Percentiles rank a stretch among this genome's conserved stretches.
Evolutionary conservation across 352 stramenopile genomes (phyloP).

Genomic region (Pythium utonaiense): DNA sequence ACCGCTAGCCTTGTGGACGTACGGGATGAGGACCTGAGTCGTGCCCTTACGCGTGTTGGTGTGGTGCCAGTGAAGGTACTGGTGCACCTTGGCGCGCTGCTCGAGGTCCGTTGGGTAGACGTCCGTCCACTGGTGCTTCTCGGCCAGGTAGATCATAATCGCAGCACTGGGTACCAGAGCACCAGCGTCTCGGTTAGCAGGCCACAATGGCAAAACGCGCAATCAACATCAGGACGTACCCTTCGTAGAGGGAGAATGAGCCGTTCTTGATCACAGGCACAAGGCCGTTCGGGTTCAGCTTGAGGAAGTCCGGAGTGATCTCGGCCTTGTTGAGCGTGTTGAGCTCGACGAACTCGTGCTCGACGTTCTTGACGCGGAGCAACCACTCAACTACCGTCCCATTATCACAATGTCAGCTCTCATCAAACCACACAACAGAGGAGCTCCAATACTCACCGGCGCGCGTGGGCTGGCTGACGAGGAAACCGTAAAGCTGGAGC

Average conservation of each 20-base stretch:
- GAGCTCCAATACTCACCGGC: conserved; percentile 5
- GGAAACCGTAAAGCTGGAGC: conserved; percentile 19
- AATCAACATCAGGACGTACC: no score
- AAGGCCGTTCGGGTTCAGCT: conserved; percentile 41
- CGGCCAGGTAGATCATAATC: conserved; percentile 47
- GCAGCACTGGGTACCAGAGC: no score
- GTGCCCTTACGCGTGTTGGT: conserved; percentile 47
- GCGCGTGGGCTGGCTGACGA: conserved; percentile 14
- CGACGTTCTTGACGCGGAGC: conserved; percentile 34
- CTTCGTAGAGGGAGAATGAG: conserved; percentile 48
- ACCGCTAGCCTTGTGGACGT: background rate
- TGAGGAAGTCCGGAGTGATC: conserved; percentile 33
- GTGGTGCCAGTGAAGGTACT: conserved; percentile 80
- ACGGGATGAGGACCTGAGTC: conserved; percentile 7
- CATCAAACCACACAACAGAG: no score
- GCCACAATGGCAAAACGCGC: no score
- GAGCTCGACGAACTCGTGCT: conserved; percentile 33
- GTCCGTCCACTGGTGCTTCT: conserved; percentile 49
- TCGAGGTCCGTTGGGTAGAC: conserved; percentile 37
- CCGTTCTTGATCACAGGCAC: conserved; percentile 32
- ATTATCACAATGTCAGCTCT: no score
- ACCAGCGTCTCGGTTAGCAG: no score
- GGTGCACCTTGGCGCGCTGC: conserved; percentile 48
- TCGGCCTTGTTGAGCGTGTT: background rate
- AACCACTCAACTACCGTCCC: conserved; percentile 23